These are phyloP conservation scores for Antarctomyces pellizariae DNA, from an alignment of 495 filamentous ascomycete species.

Conservation along the genomic window DNA sequence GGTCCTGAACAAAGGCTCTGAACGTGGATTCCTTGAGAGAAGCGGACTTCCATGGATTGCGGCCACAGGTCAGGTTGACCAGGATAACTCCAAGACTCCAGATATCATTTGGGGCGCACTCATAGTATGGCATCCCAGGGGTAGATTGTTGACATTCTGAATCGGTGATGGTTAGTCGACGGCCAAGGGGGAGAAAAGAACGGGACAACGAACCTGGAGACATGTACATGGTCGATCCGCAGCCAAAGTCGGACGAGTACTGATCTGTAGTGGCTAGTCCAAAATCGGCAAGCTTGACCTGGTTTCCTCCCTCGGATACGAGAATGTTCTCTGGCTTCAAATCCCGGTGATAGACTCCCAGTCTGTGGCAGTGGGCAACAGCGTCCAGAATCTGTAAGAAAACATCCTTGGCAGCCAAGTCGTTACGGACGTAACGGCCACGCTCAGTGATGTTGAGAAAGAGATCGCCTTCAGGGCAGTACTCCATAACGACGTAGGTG, in stretches of 20 bases:
- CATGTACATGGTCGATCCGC: constrained; percentile 98
- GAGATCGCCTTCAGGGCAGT: constrained; percentile 89
- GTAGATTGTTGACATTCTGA: constrained; percentile 84
- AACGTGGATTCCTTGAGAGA: constrained; percentile 87
- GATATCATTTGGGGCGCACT: constrained; percentile 84
- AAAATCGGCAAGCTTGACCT: constrained; percentile 93
- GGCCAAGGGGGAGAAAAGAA: constrained; percentile 1
- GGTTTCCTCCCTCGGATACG: constrained; percentile 66
- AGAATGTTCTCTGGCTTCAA: constrained; percentile 97
- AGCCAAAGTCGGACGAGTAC: constrained; percentile 82
- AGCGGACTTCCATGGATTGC: constrained; percentile 96
- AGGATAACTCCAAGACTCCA: constrained; percentile 96
- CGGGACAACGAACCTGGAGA: constrained; percentile 45
- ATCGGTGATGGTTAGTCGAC: constrained; percentile 2
- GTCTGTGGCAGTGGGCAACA: constrained; percentile 79
- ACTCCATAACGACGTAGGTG: constrained; percentile 93
- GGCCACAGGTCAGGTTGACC: constrained; percentile 91
- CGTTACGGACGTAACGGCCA: constrained; percentile 80
- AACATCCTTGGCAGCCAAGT: constrained; percentile 59
- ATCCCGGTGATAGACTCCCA: constrained; percentile 93
- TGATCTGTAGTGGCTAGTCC: constrained; percentile 73
- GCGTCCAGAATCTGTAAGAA: constrained; percentile 97
- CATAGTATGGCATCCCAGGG: constrained; percentile 63
- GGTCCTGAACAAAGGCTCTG: constrained; percentile 69
- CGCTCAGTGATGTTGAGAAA: constrained; percentile 94